Conservation (phyloP, 495 filamentous ascomycete genomes). For the Astrothelium macrocarpum region DNA sequence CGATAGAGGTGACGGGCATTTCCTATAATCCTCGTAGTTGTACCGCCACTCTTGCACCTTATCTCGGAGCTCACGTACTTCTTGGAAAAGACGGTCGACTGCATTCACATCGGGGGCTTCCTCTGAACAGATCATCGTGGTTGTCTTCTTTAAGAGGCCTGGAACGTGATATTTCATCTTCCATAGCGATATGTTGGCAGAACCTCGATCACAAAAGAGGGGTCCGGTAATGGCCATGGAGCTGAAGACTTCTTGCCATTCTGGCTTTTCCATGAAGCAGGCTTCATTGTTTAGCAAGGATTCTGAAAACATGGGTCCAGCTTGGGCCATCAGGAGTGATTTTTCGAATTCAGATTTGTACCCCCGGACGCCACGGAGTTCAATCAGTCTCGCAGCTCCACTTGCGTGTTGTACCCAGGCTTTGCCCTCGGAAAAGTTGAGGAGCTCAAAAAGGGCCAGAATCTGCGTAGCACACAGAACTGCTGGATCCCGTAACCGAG, state of each 20-base stretch:
- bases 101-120: not conserved
- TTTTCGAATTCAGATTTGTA: conserved; percentile 26
- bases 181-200: conserved; percentile 8
- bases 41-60: conserved; percentile 13
- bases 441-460: conserved; percentile 22
- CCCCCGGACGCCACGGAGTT: conserved; percentile 17
- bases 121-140: not conserved
- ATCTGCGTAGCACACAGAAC: conserved; percentile 27
- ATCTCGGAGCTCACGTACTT: conserved; percentile 9
- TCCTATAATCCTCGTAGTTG: not conserved
- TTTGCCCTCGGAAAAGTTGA: conserved; percentile 19
- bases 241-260: conserved; percentile 14
- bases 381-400: conserved; percentile 23
- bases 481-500: conserved; percentile 14
- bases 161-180: conserved; percentile 14
- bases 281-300: conserved; percentile 13
- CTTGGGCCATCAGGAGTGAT: conserved; percentile 23
- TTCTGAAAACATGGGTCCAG: conserved; percentile 23
- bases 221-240: conserved; percentile 10
- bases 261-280: conserved; percentile 16
- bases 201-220: conserved; percentile 12
- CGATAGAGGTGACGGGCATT: not conserved
- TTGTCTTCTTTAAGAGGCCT: conserved; percentile 15
- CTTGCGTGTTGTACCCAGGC: conserved; percentile 24
- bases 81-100: conserved; percentile 12